A percentile compares a stretch with the other conserved stretches of the same genome.
Evolutionary conservation across 1,139 yeast species (phyloP).

Genomic region (Kazachstania sp.): DNA sequence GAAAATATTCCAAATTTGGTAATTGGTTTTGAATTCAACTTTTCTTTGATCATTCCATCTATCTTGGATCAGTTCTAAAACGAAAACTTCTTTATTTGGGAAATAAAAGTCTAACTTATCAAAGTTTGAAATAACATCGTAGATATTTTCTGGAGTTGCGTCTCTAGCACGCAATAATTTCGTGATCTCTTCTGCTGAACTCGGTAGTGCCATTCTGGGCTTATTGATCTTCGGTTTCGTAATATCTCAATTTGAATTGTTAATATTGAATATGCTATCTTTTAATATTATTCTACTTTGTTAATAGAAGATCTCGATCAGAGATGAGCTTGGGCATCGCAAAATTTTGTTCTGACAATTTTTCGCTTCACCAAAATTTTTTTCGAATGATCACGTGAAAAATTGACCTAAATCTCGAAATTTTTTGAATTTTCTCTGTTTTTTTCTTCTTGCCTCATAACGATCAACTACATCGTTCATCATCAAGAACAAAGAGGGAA

Average conservation of each 20-base stretch:
- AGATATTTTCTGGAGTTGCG: slow-evolving; percentile 31
- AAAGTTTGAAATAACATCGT: slow-evolving; percentile 40
- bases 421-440: neutral
- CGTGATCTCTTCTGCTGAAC: slow-evolving; percentile 49
- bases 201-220: slow-evolving; percentile 5
- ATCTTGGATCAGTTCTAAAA: slow-evolving; percentile 60
- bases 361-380: too few species aligned
- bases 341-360: neutral
- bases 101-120: slow-evolving; percentile 41
- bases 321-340: too few species aligned
- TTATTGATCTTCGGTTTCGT: neutral
- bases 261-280: neutral
- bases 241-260: neutral
- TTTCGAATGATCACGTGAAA: slow-evolving; percentile 1
- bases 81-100: slow-evolving; percentile 53
- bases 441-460: too few species aligned
- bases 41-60: slow-evolving; percentile 46
- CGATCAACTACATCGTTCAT: too few species aligned
- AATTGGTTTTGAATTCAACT: slow-evolving; percentile 37
- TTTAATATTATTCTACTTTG: neutral
- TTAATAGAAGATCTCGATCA: too few species aligned
- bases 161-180: slow-evolving; percentile 53
- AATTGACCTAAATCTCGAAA: neutral
- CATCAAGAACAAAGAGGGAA: too few species aligned
- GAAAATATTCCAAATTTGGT: slow-evolving; percentile 43